These are phyloP conservation scores for Smallanthus sonchifolius DNA, from an alignment of 129 eudicot species.

Conservation along the genomic window DNA sequence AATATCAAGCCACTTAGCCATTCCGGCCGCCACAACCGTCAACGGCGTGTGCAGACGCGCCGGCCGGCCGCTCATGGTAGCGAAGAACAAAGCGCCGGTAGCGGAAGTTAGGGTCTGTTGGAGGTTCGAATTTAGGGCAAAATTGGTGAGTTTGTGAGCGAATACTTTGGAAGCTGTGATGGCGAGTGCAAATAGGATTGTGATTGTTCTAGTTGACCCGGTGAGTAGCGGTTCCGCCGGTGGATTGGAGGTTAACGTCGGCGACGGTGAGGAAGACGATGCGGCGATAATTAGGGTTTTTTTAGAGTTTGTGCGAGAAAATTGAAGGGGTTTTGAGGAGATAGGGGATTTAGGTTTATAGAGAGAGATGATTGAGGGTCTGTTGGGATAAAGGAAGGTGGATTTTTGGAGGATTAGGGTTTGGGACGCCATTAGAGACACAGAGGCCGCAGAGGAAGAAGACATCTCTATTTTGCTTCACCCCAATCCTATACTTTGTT, in stretches of 20 bases:
- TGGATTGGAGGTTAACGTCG: constrained; percentile 16
- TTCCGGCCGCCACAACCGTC: constrained; percentile 76
- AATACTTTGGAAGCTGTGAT: constrained; percentile 39
- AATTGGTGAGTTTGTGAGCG: constrained; percentile 26
- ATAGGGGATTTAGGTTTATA: constrained; percentile 17
- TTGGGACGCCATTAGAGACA: constrained; percentile 54
- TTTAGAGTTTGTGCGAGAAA: constrained; percentile 18
- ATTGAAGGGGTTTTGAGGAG: constrained; percentile 18
- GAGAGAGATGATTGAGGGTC: constrained; percentile 21
- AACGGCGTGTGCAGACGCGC: constrained; percentile 59
- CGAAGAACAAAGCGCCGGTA: constrained; percentile 64
- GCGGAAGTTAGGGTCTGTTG: constrained; percentile 30
- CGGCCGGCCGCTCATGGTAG: constrained; percentile 39
- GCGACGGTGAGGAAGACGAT: constrained; percentile 18
- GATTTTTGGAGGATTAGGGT: constrained; percentile 43
- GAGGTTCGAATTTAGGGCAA: constrained; percentile 25
- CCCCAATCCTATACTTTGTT: constrained; percentile 10
- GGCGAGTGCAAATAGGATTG: constrained; percentile 51
- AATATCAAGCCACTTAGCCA: constrained; percentile 83
- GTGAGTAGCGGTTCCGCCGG: constrained; percentile 27
- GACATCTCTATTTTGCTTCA: constrained; percentile 4
- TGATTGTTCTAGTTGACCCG: constrained; percentile 61
- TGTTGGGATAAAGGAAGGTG: constrained; percentile 10
- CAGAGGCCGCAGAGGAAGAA: constrained; percentile 27
- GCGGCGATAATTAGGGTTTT: constrained; percentile 35